A percentile compares a stretch with the other conserved stretches of the same genome.
Evolutionary conservation across 768 basidiomycete species (phyloP).

Genomic region (Trametes gibbosa): DNA sequence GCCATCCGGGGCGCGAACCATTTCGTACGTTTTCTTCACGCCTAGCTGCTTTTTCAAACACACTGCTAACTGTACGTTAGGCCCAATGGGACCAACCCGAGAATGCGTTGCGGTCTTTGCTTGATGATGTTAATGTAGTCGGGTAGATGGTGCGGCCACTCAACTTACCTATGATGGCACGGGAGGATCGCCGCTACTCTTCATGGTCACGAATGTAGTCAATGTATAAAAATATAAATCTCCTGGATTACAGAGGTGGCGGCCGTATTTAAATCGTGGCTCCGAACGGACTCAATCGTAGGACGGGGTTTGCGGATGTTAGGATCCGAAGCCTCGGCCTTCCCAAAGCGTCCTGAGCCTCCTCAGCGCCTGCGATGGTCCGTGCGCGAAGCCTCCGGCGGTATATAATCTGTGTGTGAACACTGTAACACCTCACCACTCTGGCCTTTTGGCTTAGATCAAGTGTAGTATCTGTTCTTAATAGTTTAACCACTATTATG

Average conservation of each 20-base stretch:
- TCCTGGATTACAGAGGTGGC: too few relatives aligned
- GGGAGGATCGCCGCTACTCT: too few relatives aligned
- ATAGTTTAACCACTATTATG: conserved; percentile 43
- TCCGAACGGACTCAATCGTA: too few relatives aligned
- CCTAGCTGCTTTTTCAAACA: too few relatives aligned
- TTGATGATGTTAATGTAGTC: not conserved
- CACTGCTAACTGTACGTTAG: not conserved
- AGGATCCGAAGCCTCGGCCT: too few relatives aligned
- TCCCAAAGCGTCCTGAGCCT: conserved; percentile 1
- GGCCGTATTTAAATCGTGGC: too few relatives aligned
- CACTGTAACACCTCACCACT: conserved; percentile 35
- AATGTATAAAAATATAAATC: too few relatives aligned
- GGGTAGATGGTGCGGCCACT: not conserved
- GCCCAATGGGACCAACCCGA: not conserved
- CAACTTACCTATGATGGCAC: too few relatives aligned
- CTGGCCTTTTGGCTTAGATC: conserved; percentile 71
- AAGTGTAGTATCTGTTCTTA: conserved; percentile 77
- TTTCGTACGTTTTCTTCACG: conserved; percentile 18
- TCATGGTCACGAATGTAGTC: too few relatives aligned
- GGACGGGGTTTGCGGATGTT: too few relatives aligned
- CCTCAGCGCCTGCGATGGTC: too few relatives aligned
- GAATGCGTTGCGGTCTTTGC: not conserved
- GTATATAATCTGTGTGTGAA: not conserved
- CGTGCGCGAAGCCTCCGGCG: not conserved
- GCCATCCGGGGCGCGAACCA: conserved; percentile 9